These are phyloP conservation scores for Iodosphaeria phyllophila DNA, from an alignment of 2,329 filamentous ascomycete species.

Conservation along the genomic window DNA sequence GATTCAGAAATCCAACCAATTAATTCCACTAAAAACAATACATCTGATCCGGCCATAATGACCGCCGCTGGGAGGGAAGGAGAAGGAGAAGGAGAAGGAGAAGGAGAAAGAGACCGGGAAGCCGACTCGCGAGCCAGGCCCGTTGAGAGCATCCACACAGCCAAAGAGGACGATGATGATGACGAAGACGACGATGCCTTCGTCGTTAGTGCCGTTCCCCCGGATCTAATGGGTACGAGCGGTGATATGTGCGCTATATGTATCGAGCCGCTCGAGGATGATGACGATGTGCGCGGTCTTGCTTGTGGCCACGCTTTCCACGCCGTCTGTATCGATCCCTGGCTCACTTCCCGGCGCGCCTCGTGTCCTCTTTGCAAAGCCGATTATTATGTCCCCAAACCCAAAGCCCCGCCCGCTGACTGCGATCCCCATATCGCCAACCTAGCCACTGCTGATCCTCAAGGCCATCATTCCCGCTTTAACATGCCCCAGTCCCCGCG, in stretches of 20 bases:
- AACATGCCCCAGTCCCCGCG: slow-evolving; percentile 27
- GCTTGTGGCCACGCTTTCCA: slow-evolving; percentile 98
- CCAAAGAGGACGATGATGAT: slow-evolving; percentile 26
- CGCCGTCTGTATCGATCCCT: slow-evolving; percentile 85
- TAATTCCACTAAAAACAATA: no score
- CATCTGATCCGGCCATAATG: slow-evolving; percentile 3
- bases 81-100: neutral
- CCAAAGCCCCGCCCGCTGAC: slow-evolving; percentile 37
- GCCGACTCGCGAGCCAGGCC: slow-evolving; percentile 3
- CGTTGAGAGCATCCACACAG: slow-evolving; percentile 5
- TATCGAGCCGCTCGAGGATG: slow-evolving; percentile 81
- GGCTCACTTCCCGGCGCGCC: slow-evolving; percentile 82
- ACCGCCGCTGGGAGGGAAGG: neutral
- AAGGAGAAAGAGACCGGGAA: slow-evolving; percentile 1
- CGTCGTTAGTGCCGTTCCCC: slow-evolving; percentile 64
- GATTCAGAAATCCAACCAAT: no score
- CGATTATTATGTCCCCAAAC: slow-evolving; percentile 92
- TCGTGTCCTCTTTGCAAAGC: slow-evolving; percentile 97
- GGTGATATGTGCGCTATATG: slow-evolving; percentile 95
- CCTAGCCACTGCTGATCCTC: slow-evolving; percentile 10
- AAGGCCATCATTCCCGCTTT: slow-evolving; percentile 23
- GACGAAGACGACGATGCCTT: slow-evolving; percentile 61
- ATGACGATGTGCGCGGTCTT: slow-evolving; percentile 85
- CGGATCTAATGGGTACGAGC: slow-evolving; percentile 61
- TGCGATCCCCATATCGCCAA: slow-evolving; percentile 16